These are phyloP conservation scores for Metschnikowia drakensbergensis DNA, from an alignment of 805 yeast genomes.

Conservation along the genomic window DNA sequence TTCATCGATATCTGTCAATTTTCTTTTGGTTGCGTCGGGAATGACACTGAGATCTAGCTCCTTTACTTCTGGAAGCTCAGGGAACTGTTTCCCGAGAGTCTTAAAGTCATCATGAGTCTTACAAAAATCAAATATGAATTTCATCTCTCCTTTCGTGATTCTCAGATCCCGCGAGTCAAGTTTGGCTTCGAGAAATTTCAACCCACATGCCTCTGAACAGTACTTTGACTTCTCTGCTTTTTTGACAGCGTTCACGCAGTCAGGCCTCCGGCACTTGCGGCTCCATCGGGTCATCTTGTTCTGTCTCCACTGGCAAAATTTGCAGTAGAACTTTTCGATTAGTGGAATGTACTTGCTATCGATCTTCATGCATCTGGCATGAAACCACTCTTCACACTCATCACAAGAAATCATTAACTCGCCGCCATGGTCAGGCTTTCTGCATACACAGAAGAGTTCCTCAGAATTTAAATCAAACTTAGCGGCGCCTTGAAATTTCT, in stretches of 20 bases:
- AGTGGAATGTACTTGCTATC: conserved; percentile 48
- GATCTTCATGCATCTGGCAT: conserved; percentile 70
- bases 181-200: conserved; percentile 32
- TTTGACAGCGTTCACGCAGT: conserved; percentile 55
- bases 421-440: conserved; percentile 69
- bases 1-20: conserved; percentile 16
- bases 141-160: conserved; percentile 18
- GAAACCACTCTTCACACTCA: conserved; percentile 94
- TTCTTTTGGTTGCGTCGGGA: conserved; percentile 17
- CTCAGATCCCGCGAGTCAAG: conserved; percentile 21
- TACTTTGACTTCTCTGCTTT: conserved; percentile 54
- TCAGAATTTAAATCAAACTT: conserved; percentile 50
- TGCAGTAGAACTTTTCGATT: conserved; percentile 66
- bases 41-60: conserved; percentile 18
- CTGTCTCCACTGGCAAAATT: conserved; percentile 58
- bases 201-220: conserved; percentile 73
- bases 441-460: conserved; percentile 72
- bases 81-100: conserved; percentile 37
- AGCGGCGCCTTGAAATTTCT: conserved; percentile 32
- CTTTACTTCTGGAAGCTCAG: conserved; percentile 36
- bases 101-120: conserved; percentile 21
- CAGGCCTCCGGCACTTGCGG: conserved; percentile 61
- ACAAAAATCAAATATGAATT: conserved; percentile 23
- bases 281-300: conserved; percentile 64
- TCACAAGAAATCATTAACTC: conserved; percentile 92